Evolutionary conservation across 31 red algal species (phyloP), one percentile per base, ranked within the genome.

Genomic region (Porphyra umbilicalis): DNA sequence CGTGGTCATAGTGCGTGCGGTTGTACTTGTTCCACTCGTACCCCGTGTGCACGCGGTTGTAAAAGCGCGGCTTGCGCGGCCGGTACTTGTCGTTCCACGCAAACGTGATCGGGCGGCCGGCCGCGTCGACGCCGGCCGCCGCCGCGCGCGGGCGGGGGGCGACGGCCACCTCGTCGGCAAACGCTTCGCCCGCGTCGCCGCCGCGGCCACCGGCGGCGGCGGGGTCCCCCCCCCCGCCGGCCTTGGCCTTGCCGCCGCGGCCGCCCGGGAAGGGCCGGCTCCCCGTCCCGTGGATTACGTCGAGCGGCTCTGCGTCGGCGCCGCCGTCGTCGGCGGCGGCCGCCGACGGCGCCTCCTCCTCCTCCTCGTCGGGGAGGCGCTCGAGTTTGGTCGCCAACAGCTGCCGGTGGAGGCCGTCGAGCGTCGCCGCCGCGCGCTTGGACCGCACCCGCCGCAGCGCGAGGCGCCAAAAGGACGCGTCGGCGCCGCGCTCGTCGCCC

Each of bases 21-120:
- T 97, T 97, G 83, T 97, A 97, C 77, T 93, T 94, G 38, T 86
- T 97, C 95, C 95, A 97, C 31, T 91, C 81, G 75, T 94, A 97
- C 2, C 95, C 95, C 7, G 82, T 87, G 34, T 89, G 85, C 33
- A 97, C 91, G 67, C 91, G 81, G 80, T 97, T 93, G 57, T 88
- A 89, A 75, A 90, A 97, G 36, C 85, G 86, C 5, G 95, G 95
- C 79, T 94, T 93, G 35, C 95, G 46, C n/a, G 95, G 91, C 35
- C 86, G 68, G 36, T 90, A 90, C 81, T 91, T 91, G 89, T 97
- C 95, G 39, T 97, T 88, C 85, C 90, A 91, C 16, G 38, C 57
- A 71, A 71, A 71, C 25, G 30, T n/a, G 57, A 71, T 71, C 4
- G 57, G 57, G 57, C 57, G 57, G 57, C 57, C 40, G 76, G 81